Evolutionary conservation across 2,329 filamentous ascomycete genomes (phyloP).

Genomic region (Pyrenochaeta sp.): DNA sequence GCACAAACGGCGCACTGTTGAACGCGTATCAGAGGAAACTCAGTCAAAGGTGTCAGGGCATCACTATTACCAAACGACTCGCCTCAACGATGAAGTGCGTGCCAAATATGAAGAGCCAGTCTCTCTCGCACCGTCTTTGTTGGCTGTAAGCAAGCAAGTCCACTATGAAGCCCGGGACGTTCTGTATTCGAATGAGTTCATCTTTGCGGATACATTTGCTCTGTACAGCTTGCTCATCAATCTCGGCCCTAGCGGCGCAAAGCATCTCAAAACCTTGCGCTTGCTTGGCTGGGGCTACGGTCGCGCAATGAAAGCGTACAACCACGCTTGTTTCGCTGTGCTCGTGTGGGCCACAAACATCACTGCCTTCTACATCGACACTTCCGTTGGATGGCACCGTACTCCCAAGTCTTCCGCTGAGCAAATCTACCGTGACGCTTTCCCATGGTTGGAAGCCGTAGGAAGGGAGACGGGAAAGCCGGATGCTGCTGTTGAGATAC

Average conservation of each 20-base stretch:
- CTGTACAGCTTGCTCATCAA: constrained; percentile 45
- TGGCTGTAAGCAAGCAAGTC: constrained; percentile 42
- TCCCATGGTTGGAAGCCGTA: constrained; percentile 48
- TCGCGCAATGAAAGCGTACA: constrained; percentile 41
- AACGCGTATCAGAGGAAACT: constrained; percentile 23
- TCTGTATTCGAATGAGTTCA: constrained; percentile 42
- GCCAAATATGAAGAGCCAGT: constrained; percentile 10
- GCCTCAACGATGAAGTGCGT: constrained; percentile 16
- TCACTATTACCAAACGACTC: neutral
- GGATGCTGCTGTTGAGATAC: constrained; percentile 41
- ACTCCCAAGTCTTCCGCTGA: constrained; percentile 25
- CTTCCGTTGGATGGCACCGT: constrained; percentile 7
- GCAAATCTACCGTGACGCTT: constrained; percentile 47
- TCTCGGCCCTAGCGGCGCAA: constrained; percentile 33
- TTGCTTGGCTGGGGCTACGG: constrained; percentile 35
- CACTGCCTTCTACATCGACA: constrained; percentile 34
- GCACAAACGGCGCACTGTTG: constrained; percentile 40
- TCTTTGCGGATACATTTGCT: constrained; percentile 36
- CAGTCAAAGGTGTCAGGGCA: neutral
- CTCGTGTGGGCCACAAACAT: constrained; percentile 42
- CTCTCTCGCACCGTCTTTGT: constrained; percentile 33
- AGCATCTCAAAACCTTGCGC: constrained; percentile 33
- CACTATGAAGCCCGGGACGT: constrained; percentile 34
- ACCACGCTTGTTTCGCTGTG: constrained; percentile 44
- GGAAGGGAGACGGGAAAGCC: constrained; percentile 33